Conservation (phyloP, 176 grass and related monocot genomes). For the Phoenix roebelenii region DNA sequence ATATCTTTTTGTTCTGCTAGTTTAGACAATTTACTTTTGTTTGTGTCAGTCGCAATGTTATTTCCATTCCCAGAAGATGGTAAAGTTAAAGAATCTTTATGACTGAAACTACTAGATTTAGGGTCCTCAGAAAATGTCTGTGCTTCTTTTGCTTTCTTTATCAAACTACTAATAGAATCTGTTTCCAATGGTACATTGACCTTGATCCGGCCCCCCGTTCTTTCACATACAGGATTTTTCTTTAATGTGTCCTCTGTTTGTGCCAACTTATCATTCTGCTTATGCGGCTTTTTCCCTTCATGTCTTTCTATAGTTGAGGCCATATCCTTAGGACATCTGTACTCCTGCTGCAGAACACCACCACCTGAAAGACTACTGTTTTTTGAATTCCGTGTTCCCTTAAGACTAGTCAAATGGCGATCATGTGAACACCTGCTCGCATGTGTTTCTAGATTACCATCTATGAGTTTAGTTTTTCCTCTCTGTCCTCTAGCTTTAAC, state of each 20-base stretch:
- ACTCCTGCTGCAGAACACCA: conserved; percentile 21
- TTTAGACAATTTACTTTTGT: conserved; percentile 27
- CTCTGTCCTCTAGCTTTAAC: conserved; percentile 8
- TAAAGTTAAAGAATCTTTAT: conserved; percentile 18
- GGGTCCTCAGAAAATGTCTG: conserved; percentile 38
- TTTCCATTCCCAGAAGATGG: conserved; percentile 12
- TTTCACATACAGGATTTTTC: conserved; percentile 11
- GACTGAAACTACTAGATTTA: conserved; percentile 26
- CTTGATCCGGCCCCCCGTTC: conserved; percentile 17
- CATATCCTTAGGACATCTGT: conserved; percentile 18
- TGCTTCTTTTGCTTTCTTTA: conserved; percentile 25
- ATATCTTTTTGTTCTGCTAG: conserved; percentile 27
- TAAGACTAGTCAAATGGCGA: not conserved
- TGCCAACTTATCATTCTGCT: conserved; percentile 18
- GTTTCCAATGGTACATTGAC: conserved; percentile 7
- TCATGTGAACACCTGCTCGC: conserved; percentile 3
- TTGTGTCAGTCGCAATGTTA: conserved; percentile 16
- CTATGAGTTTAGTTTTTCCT: conserved; percentile 20
- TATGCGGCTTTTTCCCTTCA: not conserved
- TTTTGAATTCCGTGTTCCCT: not conserved
- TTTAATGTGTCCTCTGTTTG: conserved; percentile 13
- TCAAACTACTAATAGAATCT: conserved; percentile 30
- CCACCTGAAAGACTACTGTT: conserved; percentile 2
- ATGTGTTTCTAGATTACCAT: conserved; percentile 20
- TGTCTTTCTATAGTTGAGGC: not conserved